Base-by-base conservation (phyloP, 140 eudicot species). In the Cichorium intybus region DNA sequence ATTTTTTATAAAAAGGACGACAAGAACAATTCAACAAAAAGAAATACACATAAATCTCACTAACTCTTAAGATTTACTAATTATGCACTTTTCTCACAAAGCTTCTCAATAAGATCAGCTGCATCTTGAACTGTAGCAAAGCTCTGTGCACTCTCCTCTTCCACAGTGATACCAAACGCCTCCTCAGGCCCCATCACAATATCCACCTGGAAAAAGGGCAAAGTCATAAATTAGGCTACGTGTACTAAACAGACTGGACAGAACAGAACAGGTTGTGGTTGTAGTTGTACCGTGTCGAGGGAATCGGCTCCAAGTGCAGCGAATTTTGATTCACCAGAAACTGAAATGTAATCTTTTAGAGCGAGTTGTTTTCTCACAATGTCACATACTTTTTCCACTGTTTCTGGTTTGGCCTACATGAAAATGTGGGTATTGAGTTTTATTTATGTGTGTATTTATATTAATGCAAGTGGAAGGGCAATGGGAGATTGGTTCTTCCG, bases 241-340 rank as follows among this genome's bases (percentile, higher is more conserved):
- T n/a, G n/a, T 41, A 11, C 10, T 29, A 12, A 0, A 41, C 18
- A 0, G 49, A 39, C 46, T 11, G 46, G 15, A 43, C 18, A 43
- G 6, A 43, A 55, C 2, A 24, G 21, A n/a, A n/a, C n/a, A n/a
- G n/a, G n/a, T n/a, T n/a, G n/a, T n/a, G n/a, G n/a, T n/a, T n/a
- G 28, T 41, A 4, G 24, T 6, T 27, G 20, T 87, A 87, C 95
- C 72, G 95, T 87, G 78, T 87, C 95, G 7, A 87, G 88, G 35
- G 95, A 87, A 75, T 87, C 95, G 66, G 95, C 95, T 71, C 95
- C 95, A 16, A 87, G 83, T 7, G 79, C 29, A 27, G 87, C 64
- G 23, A 87, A 87, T 35, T 72, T 83, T 16, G 95, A 80, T 57
- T 87, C 84, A 55, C 95, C 89, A 26, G 68, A 34, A 66, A 87